Base-by-base conservation (phyloP, 2,329 filamentous ascomycete genomes). In the Celoporthe dispersa region DNA sequence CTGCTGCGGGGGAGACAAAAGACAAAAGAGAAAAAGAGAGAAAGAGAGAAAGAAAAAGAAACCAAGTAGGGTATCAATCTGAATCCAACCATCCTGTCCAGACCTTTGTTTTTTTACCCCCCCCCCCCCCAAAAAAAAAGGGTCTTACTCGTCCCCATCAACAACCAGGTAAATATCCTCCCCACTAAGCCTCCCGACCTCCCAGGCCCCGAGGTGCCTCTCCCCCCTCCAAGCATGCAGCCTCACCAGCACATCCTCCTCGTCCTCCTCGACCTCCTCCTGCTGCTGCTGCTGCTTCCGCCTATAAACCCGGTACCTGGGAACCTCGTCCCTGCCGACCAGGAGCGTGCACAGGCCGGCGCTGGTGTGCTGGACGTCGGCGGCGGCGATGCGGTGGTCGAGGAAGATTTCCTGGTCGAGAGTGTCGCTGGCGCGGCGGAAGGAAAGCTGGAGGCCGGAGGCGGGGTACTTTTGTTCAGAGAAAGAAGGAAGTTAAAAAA, bases 191-290 rank as follows among this genome's bases (percentile, higher is more conserved):
- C 53, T 71, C n/a, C 72, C 72, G 11, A 73, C 69, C 66, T 73
- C 71, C 69, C 71, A 73, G 2, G 48, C 66, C 28, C 71, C 72
- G 14, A 73, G 33, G 31, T 69, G 62, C 57, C 62, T 68, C 61
- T 73, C 69, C 44, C 71, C 72, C 66, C 70, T 71, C 72, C 72
- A 73, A 39, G 72, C 72, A 41, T 73, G 70, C 55, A 72, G 66
- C 68, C 28, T 70, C 31, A 73, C 71, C n/a, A 70, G 48, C 25
- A 70, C 66, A 1, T 69, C 68, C 16, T 44, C 48, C 5, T 37
- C 37, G 35, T 33, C 68, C 39, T 35, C 63, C 28, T 64, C 55
- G 3, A 19, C 41, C 3, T 44, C 41, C 16, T 44, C 41, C 16
- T 44, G 41, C 16, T 22, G 41, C 22, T 48, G 16, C 22, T 16